phyloP scores from a whole-genome alignment of 306 rosid genomes.

The Astragalus membranaceus region DNA sequence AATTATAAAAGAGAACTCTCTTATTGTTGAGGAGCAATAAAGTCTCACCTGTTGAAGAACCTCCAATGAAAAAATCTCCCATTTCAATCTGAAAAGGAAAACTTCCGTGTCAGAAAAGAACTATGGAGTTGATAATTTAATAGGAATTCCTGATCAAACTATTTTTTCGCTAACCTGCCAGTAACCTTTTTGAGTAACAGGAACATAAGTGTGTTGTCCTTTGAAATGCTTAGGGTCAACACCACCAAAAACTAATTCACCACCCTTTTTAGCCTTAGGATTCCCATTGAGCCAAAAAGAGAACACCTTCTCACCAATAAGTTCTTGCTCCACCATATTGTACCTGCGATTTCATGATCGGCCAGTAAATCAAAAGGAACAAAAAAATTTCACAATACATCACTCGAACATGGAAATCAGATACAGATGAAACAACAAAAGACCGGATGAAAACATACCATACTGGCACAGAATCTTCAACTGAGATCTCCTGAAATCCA shows the following conservation, averaged over 20 bases:
- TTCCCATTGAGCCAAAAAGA: constrained; percentile 84
- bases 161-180: constrained; percentile 63
- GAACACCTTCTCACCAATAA: constrained; percentile 58
- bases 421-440: not conserved
- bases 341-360: constrained; percentile 46
- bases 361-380: constrained; percentile 10
- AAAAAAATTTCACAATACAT: not conserved
- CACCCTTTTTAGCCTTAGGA: constrained; percentile 55
- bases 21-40: not conserved
- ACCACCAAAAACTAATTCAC: constrained; percentile 79
- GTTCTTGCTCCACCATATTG: constrained; percentile 58
- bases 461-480: constrained; percentile 53
- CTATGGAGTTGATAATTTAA: not conserved
- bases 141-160: not conserved
- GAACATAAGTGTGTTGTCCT: constrained; percentile 75
- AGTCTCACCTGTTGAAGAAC: constrained; percentile 72
- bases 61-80: constrained; percentile 69
- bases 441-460: constrained; percentile 44
- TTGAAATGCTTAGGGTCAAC: constrained; percentile 62
- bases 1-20: not conserved
- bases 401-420: constrained; percentile 16
- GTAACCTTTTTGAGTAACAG: constrained; percentile 71
- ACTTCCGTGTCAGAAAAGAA: not conserved
- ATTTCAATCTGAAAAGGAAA: constrained; percentile 59
- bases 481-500: constrained; percentile 84